Conservation (phyloP, 1,284 basidiomycete genomes). For the Ceratobasidium papillatum region DNA sequence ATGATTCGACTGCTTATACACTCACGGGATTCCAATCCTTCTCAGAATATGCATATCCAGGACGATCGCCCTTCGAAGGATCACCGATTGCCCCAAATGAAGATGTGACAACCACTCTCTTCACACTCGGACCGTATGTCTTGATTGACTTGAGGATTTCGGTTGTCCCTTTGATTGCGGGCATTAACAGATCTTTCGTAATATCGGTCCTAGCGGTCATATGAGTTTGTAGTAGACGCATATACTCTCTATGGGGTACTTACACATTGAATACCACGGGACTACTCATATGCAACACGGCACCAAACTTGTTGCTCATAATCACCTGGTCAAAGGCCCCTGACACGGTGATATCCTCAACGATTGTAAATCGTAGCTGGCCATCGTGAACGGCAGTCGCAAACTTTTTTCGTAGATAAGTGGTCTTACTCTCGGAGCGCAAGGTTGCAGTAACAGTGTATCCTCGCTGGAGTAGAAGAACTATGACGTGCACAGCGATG, state of each 20-base stretch:
- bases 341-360: constrained; percentile 13
- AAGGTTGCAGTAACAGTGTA: constrained; percentile 52
- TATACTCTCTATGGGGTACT: background rate
- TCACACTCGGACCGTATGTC: constrained; percentile 48
- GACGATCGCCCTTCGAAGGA: constrained; percentile 41
- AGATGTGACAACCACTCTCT: constrained; percentile 56
- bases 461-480: constrained; percentile 39
- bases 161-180: constrained; percentile 57
- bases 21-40: constrained; percentile 51
- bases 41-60: constrained; percentile 48
- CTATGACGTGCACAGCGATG: constrained; percentile 50
- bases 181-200: constrained; percentile 53
- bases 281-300: constrained; percentile 24
- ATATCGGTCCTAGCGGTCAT: background rate
- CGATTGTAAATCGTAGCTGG: constrained; percentile 17
- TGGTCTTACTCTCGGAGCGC: constrained; percentile 22
- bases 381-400: background rate
- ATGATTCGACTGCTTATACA: background rate
- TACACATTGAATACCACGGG: constrained; percentile 14
- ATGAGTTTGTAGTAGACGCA: background rate
- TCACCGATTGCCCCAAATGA: constrained; percentile 53
- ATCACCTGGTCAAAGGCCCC: constrained; percentile 19
- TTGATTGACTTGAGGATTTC: constrained; percentile 53
- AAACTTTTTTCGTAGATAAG: constrained; percentile 13
- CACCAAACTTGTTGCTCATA: constrained; percentile 16